Evolutionary conservation across 768 basidiomycete species (phyloP).

Genomic region (Lyophyllum atratum): DNA sequence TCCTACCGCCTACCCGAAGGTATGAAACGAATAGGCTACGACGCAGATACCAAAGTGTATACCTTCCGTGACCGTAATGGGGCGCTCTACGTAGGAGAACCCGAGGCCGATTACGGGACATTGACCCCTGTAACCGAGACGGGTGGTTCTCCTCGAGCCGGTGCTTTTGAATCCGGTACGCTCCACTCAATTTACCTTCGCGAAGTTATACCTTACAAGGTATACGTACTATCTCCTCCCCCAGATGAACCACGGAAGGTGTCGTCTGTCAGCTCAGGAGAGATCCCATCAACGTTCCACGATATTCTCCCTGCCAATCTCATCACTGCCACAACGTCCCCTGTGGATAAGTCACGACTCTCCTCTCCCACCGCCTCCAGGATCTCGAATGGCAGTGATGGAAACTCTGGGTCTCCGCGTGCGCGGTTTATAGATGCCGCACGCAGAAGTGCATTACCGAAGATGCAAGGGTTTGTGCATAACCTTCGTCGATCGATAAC

Average conservation of each 20-base stretch:
- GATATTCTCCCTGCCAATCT: slow-evolving; percentile 47
- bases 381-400: slow-evolving; percentile 2
- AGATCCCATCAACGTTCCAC: slow-evolving; percentile 37
- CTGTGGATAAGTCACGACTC: slow-evolving; percentile 14
- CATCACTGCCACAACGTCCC: slow-evolving; percentile 42
- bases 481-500: slow-evolving; percentile 38
- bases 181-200: background rate
- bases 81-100: slow-evolving; percentile 42
- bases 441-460: slow-evolving; percentile 36
- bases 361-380: slow-evolving; percentile 8
- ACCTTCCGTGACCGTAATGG: slow-evolving; percentile 50
- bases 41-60: slow-evolving; percentile 53
- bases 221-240: background rate
- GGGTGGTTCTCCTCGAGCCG: slow-evolving; percentile 21
- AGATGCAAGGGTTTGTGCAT: slow-evolving; percentile 39
- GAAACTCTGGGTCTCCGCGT: slow-evolving; percentile 1
- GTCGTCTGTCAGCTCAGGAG: slow-evolving; percentile 6
- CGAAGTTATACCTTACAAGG: background rate
- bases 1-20: slow-evolving; percentile 43
- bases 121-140: slow-evolving; percentile 36
- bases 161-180: slow-evolving; percentile 29
- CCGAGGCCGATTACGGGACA: slow-evolving; percentile 46
- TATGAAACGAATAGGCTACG: slow-evolving; percentile 52
- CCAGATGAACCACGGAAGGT: slow-evolving; percentile 7
- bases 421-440: slow-evolving; percentile 31